Evolutionary conservation across 108 stramenopile genomes (phyloP).

Genomic region (Nannochloropsis salina): DNA sequence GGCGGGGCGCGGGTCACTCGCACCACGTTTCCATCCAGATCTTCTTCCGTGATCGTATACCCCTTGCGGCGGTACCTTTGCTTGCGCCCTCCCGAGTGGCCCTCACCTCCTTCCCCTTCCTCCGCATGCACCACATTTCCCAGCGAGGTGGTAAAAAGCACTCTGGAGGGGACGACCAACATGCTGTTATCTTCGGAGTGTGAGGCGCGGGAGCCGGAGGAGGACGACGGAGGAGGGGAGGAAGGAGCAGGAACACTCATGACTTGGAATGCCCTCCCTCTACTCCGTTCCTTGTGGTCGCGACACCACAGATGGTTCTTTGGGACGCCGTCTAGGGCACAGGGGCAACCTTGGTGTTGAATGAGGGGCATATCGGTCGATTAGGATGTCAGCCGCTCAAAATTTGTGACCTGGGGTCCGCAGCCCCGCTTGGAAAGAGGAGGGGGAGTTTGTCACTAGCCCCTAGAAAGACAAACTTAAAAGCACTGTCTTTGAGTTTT

Average conservation of each 20-base stretch:
- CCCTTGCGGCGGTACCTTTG: not conserved
- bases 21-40: slow-evolving; percentile 13
- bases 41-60: slow-evolving; percentile 6
- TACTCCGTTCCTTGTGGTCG: no score
- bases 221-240: not conserved
- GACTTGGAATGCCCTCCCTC: no score
- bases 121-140: slow-evolving; percentile 17
- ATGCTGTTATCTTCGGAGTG: not conserved
- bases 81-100: not conserved
- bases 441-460: no score
- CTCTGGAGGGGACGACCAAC: not conserved
- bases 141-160: not conserved
- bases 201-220: not conserved
- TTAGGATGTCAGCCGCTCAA: no score
- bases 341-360: no score
- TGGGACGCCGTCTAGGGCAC: no score
- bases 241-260: not conserved
- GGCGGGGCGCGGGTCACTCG: not conserved
- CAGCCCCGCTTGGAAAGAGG: no score
- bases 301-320: no score
- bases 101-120: not conserved
- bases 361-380: no score
- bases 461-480: no score
- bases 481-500: no score
- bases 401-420: no score